Conservation (phyloP, 116 monocot species). For the Cymodocea nodosa region DNA sequence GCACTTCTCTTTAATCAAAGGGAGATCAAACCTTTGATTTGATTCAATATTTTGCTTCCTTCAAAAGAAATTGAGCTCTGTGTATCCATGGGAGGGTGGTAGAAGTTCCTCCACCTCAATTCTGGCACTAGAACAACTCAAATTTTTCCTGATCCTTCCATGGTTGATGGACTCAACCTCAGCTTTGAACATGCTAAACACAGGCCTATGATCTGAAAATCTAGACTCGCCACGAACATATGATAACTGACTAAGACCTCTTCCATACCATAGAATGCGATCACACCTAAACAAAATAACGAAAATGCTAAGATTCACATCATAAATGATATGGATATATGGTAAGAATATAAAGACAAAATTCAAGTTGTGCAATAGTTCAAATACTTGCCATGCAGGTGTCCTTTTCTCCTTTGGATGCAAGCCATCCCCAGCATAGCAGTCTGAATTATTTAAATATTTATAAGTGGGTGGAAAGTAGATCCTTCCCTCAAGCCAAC, state of each 20-base stretch:
- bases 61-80: constrained; percentile 44
- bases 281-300: constrained; percentile 40
- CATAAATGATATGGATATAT: too few relatives aligned
- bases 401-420: constrained; percentile 52
- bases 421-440: constrained; percentile 43
- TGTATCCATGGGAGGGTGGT: constrained; percentile 43
- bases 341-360: too few relatives aligned
- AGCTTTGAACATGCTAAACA: constrained; percentile 50
- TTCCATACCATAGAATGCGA: constrained; percentile 54
- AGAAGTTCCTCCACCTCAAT: constrained; percentile 81
- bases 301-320: not conserved
- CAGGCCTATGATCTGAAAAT: constrained; percentile 65
- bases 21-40: not conserved
- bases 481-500: constrained; percentile 79
- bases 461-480: constrained; percentile 88
- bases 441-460: constrained; percentile 71
- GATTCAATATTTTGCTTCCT: not conserved
- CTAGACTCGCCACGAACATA: constrained; percentile 67
- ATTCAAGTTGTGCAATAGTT: not conserved
- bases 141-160: constrained; percentile 30
- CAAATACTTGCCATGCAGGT: constrained; percentile 56
- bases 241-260: constrained; percentile 53
- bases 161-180: constrained; percentile 55
- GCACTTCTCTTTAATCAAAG: not conserved
- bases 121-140: constrained; percentile 30